Evolutionary conservation across 2,329 filamentous ascomycete genomes (phyloP).

Genomic region (Westerdykella sp.): DNA sequence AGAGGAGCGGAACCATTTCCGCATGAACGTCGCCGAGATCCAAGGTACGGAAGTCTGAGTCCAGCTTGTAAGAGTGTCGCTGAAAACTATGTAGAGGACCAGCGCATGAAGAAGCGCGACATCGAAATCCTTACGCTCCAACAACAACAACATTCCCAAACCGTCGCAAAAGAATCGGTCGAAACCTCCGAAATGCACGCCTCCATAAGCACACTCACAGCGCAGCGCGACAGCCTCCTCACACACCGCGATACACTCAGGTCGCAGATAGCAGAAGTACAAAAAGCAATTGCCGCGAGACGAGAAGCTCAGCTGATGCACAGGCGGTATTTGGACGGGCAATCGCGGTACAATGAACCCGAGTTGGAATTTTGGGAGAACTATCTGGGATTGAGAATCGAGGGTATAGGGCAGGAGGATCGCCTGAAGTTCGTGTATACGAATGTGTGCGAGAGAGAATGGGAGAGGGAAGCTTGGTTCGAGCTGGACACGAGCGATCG

Average conservation of each 20-base stretch:
- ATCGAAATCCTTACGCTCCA: slow-evolving; percentile 77
- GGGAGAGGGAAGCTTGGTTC: slow-evolving; percentile 88
- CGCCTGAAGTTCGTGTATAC: slow-evolving; percentile 84
- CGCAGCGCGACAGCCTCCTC: slow-evolving; percentile 51
- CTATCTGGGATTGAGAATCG: slow-evolving; percentile 80
- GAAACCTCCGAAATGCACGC: slow-evolving; percentile 62
- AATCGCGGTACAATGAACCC: slow-evolving; percentile 82
- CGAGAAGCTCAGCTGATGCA: slow-evolving; percentile 67
- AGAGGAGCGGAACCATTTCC: slow-evolving; percentile 90
- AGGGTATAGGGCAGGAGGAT: slow-evolving; percentile 79
- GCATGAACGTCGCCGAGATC: slow-evolving; percentile 80
- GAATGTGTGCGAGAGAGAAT: slow-evolving; percentile 78
- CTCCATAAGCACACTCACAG: slow-evolving; percentile 51
- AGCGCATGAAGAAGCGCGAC: slow-evolving; percentile 80
- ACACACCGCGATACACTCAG: slow-evolving; percentile 51
- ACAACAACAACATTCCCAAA: slow-evolving; percentile 63
- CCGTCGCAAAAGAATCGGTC: slow-evolving; percentile 67
- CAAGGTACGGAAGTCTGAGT: slow-evolving; percentile 57
- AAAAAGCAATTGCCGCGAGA: slow-evolving; percentile 62
- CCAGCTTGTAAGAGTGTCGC: not conserved
- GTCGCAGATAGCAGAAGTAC: slow-evolving; percentile 56
- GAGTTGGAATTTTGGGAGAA: slow-evolving; percentile 96
- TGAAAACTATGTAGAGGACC: slow-evolving; percentile 60
- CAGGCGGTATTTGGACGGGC: slow-evolving; percentile 69
- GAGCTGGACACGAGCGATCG: slow-evolving; percentile 75